Base-by-base conservation (phyloP, 169 alveolate species). In the Plasmodium chabaudi region DNA sequence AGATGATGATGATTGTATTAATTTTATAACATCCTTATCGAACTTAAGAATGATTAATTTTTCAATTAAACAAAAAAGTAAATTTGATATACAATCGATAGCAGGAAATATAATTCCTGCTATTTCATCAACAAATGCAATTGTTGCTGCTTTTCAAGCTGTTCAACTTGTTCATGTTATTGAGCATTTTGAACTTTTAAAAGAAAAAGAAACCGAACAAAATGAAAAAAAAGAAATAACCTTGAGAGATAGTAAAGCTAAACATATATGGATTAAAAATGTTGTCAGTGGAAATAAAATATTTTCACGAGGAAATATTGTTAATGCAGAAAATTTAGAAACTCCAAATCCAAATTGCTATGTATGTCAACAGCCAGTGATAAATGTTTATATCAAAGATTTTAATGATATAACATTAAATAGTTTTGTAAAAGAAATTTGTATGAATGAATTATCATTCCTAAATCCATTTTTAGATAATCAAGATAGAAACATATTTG, bases 41-140 rank as follows among this genome's bases (percentile, higher is more conserved):
- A 97, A 97, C 87, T 87, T 98, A 27, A 95, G 99, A 71, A 96
- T 98, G 94, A 69, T 89, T 39, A 97, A 97, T 87, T 98, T 97
- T 90, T 88, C 93, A 47, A 95, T 98, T 39, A 92, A 92, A 53
- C 94, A 91, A 47, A 88, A 91, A 87, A 92, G 94, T 74, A 88
- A 93, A 27, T 95, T 94, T 91, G 93, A 93, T 72, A 88, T 97
- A 15, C 98, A 98, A 72, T 96, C 98, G 44, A 98, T 98, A 19
- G 99, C 99, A 9, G 99, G 99, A n/a, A 96, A 98, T 68, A 98
- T 98, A 51, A 95, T 97, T 3, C 99, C 99, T 0, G 99, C 99
- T 23, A 95, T 98, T 55, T 98, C 99, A 3, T 94, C 98, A 39
- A 97, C 99, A 2, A 98, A 97, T 94, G 98, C 99, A 0, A 95